phyloP scores from a whole-genome alignment of 345 rosid species.

The Ceriops tagal region DNA sequence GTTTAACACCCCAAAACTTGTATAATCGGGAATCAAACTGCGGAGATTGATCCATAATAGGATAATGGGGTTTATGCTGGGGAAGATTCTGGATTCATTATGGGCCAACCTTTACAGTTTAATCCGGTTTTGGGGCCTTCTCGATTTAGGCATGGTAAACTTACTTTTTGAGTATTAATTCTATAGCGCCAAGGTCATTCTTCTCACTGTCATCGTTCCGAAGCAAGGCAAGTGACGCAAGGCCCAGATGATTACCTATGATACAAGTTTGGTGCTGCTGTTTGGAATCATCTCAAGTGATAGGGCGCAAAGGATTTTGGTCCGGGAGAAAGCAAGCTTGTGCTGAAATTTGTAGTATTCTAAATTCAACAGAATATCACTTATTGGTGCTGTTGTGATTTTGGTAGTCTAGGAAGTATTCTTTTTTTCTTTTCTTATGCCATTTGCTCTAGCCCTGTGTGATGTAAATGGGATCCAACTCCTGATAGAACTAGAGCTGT shows the following conservation, averaged over 20 bases:
- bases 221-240: constrained; percentile 83
- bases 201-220: constrained; percentile 94
- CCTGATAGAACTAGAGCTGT: constrained; percentile 28
- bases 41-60: no score
- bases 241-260: constrained; percentile 37
- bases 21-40: no score
- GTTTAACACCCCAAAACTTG: background rate
- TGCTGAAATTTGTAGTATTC: constrained; percentile 36
- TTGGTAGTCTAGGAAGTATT: constrained; percentile 48
- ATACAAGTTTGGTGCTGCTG: constrained; percentile 22
- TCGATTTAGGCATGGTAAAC: background rate
- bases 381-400: constrained; percentile 46
- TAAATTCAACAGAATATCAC: constrained; percentile 27
- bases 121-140: background rate
- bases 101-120: background rate
- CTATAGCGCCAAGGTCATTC: constrained; percentile 86
- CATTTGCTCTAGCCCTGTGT: constrained; percentile 26
- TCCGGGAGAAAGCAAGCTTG: constrained; percentile 29
- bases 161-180: constrained; percentile 11
- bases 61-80: no score
- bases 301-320: constrained; percentile 37
- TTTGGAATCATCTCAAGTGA: constrained; percentile 30
- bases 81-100: no score
- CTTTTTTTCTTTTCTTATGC: constrained; percentile 22
- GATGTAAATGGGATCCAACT: constrained; percentile 34